Base-by-base conservation (phyloP, 768 basidiomycete species). In the Pseudohyphozyma bogoriensis region DNA sequence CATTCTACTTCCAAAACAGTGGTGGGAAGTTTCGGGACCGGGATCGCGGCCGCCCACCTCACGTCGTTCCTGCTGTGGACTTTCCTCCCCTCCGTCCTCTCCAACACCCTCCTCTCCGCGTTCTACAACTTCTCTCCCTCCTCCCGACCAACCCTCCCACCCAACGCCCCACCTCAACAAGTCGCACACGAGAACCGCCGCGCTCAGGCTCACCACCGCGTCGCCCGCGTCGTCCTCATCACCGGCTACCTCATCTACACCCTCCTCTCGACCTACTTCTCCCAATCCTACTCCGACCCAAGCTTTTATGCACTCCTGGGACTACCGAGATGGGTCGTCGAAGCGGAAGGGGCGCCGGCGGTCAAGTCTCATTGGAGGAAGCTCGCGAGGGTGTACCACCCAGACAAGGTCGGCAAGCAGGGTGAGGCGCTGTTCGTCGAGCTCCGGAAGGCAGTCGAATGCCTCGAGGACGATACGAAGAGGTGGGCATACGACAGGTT, bases 401-500 rank as follows among this genome's bases (percentile, higher is more conserved):
- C 89, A 0, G 89, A 91, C 74, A 78, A 84, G 59, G 81, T 81
- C 10, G 80, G 76, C 22, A 76, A 78, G 33, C 72, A 75, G 24
- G 73, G 66, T 24, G 83, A 83, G 64, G 77, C 77, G 16, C 56
- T 82, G 31, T 91, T 91, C 69, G 85, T 89, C 51, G 72, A 76
- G 49, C 82, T 86, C 7, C 76, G 86, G 60, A 81, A 84, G 69
- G 85, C 82, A 36, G 89, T 82, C 64, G 87, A 91, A 64, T 83
- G 85, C 2, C 72, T 91, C 31, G 87, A 84, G 71, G 79, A 87
- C 65, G 88, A 89, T 4, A 77, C 80, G 12, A 82, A 82, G 47
- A 74, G 88, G 51, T 90, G 89, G 76, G 89, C 87, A 0, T 91
- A 91, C 71, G 89, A 91, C 69, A 79, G 87, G 85, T 91, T 90